A percentile compares a stretch with the other conserved stretches of the same genome.
phyloP scores from a whole-genome alignment of 495 filamentous ascomycete species.

The Penicillium desertorum region DNA sequence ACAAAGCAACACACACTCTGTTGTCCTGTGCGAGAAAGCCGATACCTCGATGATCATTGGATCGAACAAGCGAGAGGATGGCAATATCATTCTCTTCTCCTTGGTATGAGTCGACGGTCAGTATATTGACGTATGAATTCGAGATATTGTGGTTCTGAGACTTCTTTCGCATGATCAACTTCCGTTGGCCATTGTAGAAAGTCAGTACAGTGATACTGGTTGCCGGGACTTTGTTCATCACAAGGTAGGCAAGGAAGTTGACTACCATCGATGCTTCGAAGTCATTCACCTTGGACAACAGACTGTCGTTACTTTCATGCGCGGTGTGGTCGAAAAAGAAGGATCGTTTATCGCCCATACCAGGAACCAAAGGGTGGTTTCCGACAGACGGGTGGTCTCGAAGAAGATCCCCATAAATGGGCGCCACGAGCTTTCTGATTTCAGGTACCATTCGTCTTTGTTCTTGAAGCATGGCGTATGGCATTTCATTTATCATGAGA shows the following conservation, averaged over 20 bases:
- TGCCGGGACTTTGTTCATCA: constrained; percentile 59
- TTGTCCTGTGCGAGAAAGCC: constrained; percentile 76
- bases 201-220: constrained; percentile 79
- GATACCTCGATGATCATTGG: constrained; percentile 53
- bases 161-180: constrained; percentile 48
- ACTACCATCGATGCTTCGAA: constrained; percentile 78
- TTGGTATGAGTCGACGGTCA: constrained; percentile 90
- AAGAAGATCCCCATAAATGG: constrained; percentile 63
- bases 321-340: constrained; percentile 74
- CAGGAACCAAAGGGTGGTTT: constrained; percentile 61
- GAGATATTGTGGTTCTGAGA: constrained; percentile 38
- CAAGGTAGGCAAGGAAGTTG: constrained; percentile 68
- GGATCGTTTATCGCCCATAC: constrained; percentile 70
- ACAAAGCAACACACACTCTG: constrained; percentile 83
- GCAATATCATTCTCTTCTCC: constrained; percentile 92
- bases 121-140: constrained; percentile 58
- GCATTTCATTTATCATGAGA: constrained; percentile 66
- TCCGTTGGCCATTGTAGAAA: constrained; percentile 87
- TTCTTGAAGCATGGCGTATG: constrained; percentile 56
- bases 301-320: constrained; percentile 62
- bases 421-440: constrained; percentile 59
- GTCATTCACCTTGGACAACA: constrained; percentile 69
- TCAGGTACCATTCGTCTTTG: constrained; percentile 77
- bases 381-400: constrained; percentile 69
- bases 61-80: constrained; percentile 80